phyloP scores from a whole-genome alignment of 768 basidiomycete species.

The Mycena kentingensis region DNA sequence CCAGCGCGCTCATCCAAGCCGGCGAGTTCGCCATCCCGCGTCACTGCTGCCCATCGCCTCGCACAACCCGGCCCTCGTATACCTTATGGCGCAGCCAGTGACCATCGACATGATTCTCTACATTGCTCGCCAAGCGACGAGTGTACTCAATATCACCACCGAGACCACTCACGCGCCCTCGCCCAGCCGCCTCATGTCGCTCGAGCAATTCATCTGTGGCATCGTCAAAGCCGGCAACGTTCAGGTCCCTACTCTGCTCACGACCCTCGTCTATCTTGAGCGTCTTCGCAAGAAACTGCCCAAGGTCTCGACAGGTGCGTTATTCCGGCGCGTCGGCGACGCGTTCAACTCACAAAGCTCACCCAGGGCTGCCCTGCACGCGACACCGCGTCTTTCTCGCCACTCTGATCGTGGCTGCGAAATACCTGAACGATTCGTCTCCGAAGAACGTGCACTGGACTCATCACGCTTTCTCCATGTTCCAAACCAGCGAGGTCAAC shows the following conservation, averaged over 20 bases:
- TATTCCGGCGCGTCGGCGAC: not conserved
- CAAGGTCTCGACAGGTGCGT: conserved; percentile 79
- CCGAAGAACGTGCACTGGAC: conserved; percentile 97
- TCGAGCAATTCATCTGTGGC: conserved; percentile 83
- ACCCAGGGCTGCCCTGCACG: conserved; percentile 81
- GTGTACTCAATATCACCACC: conserved; percentile 72
- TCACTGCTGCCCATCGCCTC: conserved; percentile 76
- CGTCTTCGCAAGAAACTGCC: conserved; percentile 82
- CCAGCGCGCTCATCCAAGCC: conserved; percentile 17
- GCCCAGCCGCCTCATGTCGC: conserved; percentile 47
- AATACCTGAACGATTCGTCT: conserved; percentile 96
- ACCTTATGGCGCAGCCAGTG: conserved; percentile 76
- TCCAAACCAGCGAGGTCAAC: conserved; percentile 81
- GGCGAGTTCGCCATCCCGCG: conserved; percentile 57
- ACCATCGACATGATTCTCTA: conserved; percentile 84
- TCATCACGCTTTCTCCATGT: conserved; percentile 64
- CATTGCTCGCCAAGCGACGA: conserved; percentile 76
- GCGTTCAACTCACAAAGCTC: not conserved
- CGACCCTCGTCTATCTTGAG: conserved; percentile 90
- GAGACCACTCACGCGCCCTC: conserved; percentile 31
- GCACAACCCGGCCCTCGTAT: conserved; percentile 81
- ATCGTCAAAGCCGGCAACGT: conserved; percentile 84
- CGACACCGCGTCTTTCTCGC: conserved; percentile 96
- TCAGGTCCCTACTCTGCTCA: conserved; percentile 86
- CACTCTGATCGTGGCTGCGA: conserved; percentile 91